Percentiles rank a stretch among this genome's conserved stretches.
Evolutionary conservation across 768 basidiomycete species (phyloP).

Genomic region (Scleroderma bovista): DNA sequence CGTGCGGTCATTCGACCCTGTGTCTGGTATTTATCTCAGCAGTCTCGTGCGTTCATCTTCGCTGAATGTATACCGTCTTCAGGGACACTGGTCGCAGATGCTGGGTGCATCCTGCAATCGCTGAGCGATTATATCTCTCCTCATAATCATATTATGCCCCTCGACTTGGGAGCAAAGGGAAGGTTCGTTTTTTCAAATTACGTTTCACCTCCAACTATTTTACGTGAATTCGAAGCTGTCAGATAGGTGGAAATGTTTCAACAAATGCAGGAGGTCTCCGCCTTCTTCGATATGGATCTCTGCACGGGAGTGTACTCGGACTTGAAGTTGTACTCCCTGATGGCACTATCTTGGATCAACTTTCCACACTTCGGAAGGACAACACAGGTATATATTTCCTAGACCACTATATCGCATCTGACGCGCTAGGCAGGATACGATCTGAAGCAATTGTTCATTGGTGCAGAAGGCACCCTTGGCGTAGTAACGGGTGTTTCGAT

Average conservation of each 20-base stretch:
- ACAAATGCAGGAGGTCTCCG: conserved; percentile 98
- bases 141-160: conserved; percentile 91
- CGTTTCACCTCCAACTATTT: conserved; percentile 1
- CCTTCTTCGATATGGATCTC: conserved; percentile 87
- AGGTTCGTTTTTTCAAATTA: conserved; percentile 44
- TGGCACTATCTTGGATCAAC: conserved; percentile 83
- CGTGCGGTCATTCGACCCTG: conserved; percentile 77
- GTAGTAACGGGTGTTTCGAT: conserved; percentile 94
- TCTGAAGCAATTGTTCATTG: conserved; percentile 97
- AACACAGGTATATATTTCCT: conserved; percentile 70
- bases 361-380: conserved; percentile 91
- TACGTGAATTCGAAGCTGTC: conserved; percentile 55
- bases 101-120: conserved; percentile 88
- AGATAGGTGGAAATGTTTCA: conserved; percentile 95
- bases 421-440: conserved; percentile 76
- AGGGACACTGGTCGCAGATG: conserved; percentile 91
- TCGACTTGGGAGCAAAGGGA: conserved; percentile 94
- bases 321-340: conserved; percentile 95
- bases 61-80: conserved; percentile 6
- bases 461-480: conserved; percentile 94
- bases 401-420: neutral
- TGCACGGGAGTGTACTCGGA: conserved; percentile 93
- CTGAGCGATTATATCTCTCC: conserved; percentile 83
- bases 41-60: conserved; percentile 2
- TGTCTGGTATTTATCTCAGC: conserved; percentile 52